Evolutionary conservation across 495 filamentous ascomycete genomes (phyloP).

Genomic region (Beverwykella pulmonaria): DNA sequence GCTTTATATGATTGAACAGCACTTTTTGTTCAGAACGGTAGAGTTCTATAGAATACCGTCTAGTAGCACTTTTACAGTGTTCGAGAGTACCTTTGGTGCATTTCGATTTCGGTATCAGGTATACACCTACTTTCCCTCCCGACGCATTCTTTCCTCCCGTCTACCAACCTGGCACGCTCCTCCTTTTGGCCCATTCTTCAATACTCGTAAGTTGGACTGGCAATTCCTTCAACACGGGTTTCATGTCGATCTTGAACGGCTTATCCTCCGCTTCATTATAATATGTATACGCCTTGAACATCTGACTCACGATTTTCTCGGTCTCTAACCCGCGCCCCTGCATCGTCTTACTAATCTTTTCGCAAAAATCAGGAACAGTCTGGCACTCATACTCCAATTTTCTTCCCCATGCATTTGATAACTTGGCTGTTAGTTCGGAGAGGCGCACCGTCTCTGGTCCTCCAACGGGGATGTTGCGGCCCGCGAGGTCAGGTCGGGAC

Average conservation of each 20-base stretch:
- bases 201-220: conserved; percentile 22
- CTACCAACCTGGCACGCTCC: conserved; percentile 18
- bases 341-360: conserved; percentile 37
- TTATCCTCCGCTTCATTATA: conserved; percentile 31
- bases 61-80: too few species aligned
- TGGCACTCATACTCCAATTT: conserved; percentile 30
- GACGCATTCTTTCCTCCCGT: not conserved
- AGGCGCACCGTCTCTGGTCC: conserved; percentile 26
- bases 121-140: too few species aligned
- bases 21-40: too few species aligned
- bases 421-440: conserved; percentile 13
- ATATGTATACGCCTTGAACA: conserved; percentile 37
- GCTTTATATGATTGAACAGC: too few species aligned
- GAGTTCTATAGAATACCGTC: too few species aligned
- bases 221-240: conserved; percentile 15
- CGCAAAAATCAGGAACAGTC: conserved; percentile 33
- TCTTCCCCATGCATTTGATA: conserved; percentile 19
- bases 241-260: conserved; percentile 32
- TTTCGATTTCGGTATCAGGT: not conserved
- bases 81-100: too few species aligned
- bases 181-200: conserved; percentile 27
- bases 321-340: conserved; percentile 25
- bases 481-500: conserved; percentile 18
- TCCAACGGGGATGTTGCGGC: conserved; percentile 21
- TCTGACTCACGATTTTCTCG: conserved; percentile 25